Base-by-base conservation (phyloP, 2,329 filamentous ascomycete species). In the Pseudocercospora fuligena region DNA sequence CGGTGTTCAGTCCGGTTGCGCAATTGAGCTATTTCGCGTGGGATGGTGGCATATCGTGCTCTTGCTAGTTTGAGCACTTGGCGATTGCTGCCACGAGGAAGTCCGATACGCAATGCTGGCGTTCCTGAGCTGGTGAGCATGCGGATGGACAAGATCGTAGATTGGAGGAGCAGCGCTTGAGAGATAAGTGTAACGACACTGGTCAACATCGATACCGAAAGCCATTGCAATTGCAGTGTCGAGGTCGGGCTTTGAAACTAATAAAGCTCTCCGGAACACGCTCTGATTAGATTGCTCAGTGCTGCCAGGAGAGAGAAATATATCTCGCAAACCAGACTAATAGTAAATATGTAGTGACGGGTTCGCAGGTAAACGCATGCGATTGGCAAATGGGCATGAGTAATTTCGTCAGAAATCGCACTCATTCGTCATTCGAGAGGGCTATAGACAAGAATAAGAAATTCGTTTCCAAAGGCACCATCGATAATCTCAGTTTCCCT, bases 1-100 rank as follows among this genome's bases (percentile, higher is more conserved):
- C 19, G 23, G 23, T 51, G 27, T 56, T 56, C 12, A 56, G 51
- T 56, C 51, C 19, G 27, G 27, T 56, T 56, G 51, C 51, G 51
- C 51, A 14, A 56, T 33, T 27, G 16, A 43, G 40, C 40, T 43
- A 3, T 8, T n/a, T 2, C 40, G 16, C 16, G 40, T 43, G 16
- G 40, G 16, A 43, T 43, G 40, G 40, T 2, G 40, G 40, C 47
- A 51, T 27, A 12, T 51, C 19, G 47, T 51, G 47, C 19, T 21
- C 23, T 12, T 51, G 47, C 47, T 51, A 9, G 11, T 51, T 21
- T 19, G 19, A 21, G 47, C 1, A 51, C 47, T 49, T 49, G 23
- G n/a, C 46, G n/a, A 11, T 49, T 25, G 23, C n/a, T 49, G 46
- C 46, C 46, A 49, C 46, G 46, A 25, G 47, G 47, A 51, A 23